Conservation (phyloP, 2,329 filamentous ascomycete genomes). For the Fusarium buxicola region DNA sequence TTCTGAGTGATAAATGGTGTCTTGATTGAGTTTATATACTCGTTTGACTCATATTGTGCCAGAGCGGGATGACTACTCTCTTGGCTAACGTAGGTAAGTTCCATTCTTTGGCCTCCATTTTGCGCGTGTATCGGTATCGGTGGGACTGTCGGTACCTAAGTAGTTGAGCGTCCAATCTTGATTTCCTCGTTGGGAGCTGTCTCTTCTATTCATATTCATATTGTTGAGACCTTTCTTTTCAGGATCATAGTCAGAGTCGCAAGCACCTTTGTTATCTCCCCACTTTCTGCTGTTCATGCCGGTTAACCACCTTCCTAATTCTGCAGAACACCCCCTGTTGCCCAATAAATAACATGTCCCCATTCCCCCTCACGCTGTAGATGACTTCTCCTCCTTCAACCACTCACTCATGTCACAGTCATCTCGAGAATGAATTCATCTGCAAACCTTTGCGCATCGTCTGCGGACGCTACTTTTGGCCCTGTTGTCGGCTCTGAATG, state of each 20-base stretch:
- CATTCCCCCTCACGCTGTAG: not conserved
- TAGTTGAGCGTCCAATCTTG: too few relatives aligned
- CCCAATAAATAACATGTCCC: slow-evolving; percentile 6
- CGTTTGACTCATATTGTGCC: slow-evolving; percentile 16
- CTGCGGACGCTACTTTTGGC: slow-evolving; percentile 44
- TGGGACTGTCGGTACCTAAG: too few relatives aligned
- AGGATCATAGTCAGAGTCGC: not conserved
- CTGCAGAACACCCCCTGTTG: not conserved
- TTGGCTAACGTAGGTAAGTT: too few relatives aligned
- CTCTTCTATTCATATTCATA: not conserved
- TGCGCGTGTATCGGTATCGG: too few relatives aligned
- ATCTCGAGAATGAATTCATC: slow-evolving; percentile 42
- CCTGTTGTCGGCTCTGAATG: slow-evolving; percentile 45
- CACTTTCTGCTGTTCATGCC: not conserved
- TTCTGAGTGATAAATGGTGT: not conserved
- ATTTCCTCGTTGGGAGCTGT: too few relatives aligned
- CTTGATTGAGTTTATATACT: slow-evolving; percentile 16
- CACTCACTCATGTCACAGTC: not conserved
- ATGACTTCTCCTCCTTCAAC: slow-evolving; percentile 3
- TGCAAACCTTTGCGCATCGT: slow-evolving; percentile 28
- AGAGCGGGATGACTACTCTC: not conserved
- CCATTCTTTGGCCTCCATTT: too few relatives aligned
- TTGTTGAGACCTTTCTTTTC: not conserved
- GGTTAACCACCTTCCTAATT: slow-evolving; percentile 37
- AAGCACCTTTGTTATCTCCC: too few relatives aligned